Percentiles rank a stretch among this genome's conserved stretches.
These are phyloP conservation scores for Calycina marina DNA, from an alignment of 2,329 filamentous ascomycete species.

Conservation along the genomic window DNA sequence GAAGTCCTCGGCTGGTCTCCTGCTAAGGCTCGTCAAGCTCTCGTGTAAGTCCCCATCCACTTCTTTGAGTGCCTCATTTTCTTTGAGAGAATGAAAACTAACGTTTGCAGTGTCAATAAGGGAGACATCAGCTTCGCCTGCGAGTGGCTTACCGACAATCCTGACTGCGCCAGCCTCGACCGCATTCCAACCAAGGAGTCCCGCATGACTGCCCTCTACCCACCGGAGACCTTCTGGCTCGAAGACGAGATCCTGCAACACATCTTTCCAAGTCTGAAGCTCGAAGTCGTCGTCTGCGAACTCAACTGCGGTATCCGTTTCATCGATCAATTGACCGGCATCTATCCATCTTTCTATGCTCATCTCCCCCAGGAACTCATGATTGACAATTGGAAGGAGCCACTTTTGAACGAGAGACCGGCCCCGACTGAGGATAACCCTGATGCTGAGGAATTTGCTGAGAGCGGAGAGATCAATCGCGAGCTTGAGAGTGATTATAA, in stretches of 20 bases:
- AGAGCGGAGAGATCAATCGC: slow-evolving; percentile 7
- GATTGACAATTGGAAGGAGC: slow-evolving; percentile 43
- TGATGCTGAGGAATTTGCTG: slow-evolving; percentile 15
- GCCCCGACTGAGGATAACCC: slow-evolving; percentile 20
- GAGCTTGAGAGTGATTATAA: slow-evolving; percentile 1
- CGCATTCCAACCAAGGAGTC: neutral
- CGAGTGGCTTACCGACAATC: neutral
- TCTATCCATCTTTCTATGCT: slow-evolving; percentile 48
- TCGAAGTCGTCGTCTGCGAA: slow-evolving; percentile 39
- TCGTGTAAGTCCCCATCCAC: too few species aligned
- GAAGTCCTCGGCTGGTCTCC: neutral
- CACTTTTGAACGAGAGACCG: slow-evolving; percentile 23
- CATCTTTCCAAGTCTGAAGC: slow-evolving; percentile 50
- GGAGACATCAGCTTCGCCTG: neutral
- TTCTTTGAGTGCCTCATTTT: too few species aligned
- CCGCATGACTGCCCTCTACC: neutral
- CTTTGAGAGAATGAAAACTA: too few species aligned
- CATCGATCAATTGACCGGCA: slow-evolving; percentile 40
- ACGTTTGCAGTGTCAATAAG: too few species aligned
- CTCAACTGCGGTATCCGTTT: slow-evolving; percentile 47
- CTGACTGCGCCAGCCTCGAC: neutral
- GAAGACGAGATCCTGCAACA: slow-evolving; percentile 45
- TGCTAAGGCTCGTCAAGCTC: neutral
- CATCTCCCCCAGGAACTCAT: slow-evolving; percentile 57
- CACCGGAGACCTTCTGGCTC: slow-evolving; percentile 48